Conservation (phyloP, 495 filamentous ascomycete species). For the Neurospora discreta region DNA sequence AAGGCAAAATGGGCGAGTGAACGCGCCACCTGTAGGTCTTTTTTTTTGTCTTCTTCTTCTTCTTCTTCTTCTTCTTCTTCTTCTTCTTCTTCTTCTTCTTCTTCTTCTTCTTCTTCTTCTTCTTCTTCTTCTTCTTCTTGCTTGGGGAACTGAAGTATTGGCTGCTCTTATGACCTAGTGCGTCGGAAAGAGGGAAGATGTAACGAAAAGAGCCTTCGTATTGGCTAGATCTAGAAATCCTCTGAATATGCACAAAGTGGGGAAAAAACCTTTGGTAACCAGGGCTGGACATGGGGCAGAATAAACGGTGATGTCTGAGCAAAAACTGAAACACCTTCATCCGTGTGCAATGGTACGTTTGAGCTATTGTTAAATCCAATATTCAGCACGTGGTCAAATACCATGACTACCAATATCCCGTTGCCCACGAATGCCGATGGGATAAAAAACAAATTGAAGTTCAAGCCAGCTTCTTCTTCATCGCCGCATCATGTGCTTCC, state of each 20-base stretch:
- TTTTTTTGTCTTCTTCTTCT: no score
- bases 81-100: no score
- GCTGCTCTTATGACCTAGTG: background rate
- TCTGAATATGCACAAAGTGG: background rate
- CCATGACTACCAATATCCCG: background rate
- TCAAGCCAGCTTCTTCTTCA: background rate
- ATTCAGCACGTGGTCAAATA: background rate
- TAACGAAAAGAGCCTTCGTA: background rate
- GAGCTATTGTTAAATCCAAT: background rate
- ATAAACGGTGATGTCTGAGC: background rate
- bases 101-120: no score
- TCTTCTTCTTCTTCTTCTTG: no score
- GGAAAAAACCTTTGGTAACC: background rate
- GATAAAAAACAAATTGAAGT: background rate
- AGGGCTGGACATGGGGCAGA: background rate
- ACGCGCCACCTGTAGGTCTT: no score
- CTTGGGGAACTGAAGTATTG: no score
- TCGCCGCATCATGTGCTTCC: background rate
- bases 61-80: no score
- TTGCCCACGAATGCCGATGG: no score
- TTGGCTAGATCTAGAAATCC: background rate
- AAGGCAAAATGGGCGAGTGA: no score
- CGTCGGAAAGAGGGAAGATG: background rate
- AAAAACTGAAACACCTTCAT: background rate
- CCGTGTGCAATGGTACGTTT: background rate